Evolutionary conservation across 176 grass and related monocot species (phyloP), one percentile per base, ranked within the genome.

Genomic region (Oryza meridionalis): DNA sequence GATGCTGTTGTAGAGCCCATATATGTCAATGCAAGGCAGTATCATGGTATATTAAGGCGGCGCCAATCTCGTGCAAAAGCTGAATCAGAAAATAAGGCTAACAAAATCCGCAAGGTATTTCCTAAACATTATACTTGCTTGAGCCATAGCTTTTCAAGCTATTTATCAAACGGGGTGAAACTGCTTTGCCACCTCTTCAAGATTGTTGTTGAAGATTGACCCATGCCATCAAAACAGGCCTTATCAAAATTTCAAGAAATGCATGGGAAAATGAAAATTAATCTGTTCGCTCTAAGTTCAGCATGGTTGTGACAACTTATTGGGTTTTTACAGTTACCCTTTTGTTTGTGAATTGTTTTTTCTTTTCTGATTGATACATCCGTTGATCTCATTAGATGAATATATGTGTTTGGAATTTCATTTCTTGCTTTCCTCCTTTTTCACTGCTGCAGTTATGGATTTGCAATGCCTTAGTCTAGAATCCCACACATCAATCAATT

Each of bases 11-110:
- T 72, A 46, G 69, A 72, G 11, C 69, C 69, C 42, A 42, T 72
- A 45, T 72, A 44, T 11, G 69, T 72, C 21, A 72, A 72, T 46
- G 40, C 69, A 72, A 72, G 42, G 40, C 69, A 72, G 42, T 72
- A 72, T 72, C 69, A 72, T 72, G 40, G 69, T 45, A 72, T 72
- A 72, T 72, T 46, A 45, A 46, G 40, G 19, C 69, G 69, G 7
- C 40, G 40, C 40, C 69, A 72, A 2, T 72, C 69, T 72, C 40
- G 69, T 72, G 69, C 69, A 12, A 46, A 72, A 72, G 69, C 69
- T 72, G 69, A 72, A 72, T 72, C 69, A 44, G 21, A 72, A 72
- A 72, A 72, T 26, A 72, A 72, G 69, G 21, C 40, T 0, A 45
- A 13, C n/a, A 72, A 72, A 72, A 42, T 9, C 19, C 69, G 40